Conservation (phyloP, 257 asterid species). For the Jaltomata sinuosa region DNA sequence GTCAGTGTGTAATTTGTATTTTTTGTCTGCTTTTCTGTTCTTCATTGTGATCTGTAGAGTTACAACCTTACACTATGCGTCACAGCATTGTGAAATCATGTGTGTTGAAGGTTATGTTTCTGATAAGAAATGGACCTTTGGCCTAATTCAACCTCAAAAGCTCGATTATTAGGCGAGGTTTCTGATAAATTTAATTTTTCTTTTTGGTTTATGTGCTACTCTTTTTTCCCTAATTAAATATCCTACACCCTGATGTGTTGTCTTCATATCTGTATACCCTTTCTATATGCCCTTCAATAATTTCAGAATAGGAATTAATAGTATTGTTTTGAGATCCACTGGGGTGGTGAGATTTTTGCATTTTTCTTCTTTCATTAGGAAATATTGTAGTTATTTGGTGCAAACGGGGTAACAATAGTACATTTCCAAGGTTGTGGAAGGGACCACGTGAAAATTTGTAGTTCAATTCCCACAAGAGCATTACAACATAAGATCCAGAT, state of each 20-base stretch:
- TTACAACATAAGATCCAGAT: background rate
- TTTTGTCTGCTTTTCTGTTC: too few species aligned
- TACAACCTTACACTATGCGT: too few species aligned
- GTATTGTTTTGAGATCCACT: background rate
- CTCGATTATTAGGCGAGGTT: too few species aligned
- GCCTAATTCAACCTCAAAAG: too few species aligned
- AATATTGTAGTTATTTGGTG: background rate
- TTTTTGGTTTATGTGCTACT: background rate
- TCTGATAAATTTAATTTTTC: too few species aligned
- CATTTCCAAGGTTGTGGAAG: background rate
- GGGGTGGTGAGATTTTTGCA: background rate
- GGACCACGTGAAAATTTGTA: background rate
- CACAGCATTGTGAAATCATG: too few species aligned
- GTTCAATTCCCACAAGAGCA: background rate
- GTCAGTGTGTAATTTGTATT: too few species aligned
- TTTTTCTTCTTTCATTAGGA: background rate
- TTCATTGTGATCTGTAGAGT: too few species aligned
- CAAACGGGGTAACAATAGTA: background rate
- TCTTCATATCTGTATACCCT: background rate
- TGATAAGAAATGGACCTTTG: too few species aligned
- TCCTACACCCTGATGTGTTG: background rate
- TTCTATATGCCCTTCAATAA: background rate
- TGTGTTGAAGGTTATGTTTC: too few species aligned
- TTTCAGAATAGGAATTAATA: background rate
- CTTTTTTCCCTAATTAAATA: background rate